Evolutionary conservation across 495 filamentous ascomycete species (phyloP).

Genomic region (Penicillium malachiteum): DNA sequence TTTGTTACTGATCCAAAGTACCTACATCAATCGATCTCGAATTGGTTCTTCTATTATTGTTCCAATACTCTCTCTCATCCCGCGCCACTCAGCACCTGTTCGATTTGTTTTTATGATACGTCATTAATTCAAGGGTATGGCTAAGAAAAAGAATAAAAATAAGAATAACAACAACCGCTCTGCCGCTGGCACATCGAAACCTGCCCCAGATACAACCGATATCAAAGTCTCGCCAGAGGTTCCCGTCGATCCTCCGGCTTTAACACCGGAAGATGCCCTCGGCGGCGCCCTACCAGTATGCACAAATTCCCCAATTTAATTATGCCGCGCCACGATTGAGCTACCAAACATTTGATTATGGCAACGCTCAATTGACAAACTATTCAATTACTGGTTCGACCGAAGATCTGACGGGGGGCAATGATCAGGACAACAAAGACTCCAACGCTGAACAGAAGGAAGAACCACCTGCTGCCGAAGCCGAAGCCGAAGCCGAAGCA

Average conservation of each 20-base stretch:
- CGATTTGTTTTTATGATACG: conserved; percentile 30
- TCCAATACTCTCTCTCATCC: conserved; percentile 26
- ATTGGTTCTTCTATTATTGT: conserved; percentile 31
- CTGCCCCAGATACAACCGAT: conserved; percentile 27
- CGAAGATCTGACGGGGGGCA: conserved; percentile 39
- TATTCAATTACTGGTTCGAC: conserved; percentile 35
- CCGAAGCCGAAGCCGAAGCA: conserved; percentile 6
- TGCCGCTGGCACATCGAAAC: conserved; percentile 26
- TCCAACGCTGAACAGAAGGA: conserved; percentile 26
- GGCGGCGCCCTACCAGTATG: conserved; percentile 39
- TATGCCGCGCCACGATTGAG: conserved; percentile 40
- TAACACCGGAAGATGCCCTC: conserved; percentile 35
- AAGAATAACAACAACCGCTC: conserved; percentile 30
- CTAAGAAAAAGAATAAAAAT: conserved; percentile 39
- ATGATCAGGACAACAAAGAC: conserved; percentile 40
- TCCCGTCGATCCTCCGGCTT: conserved; percentile 29
- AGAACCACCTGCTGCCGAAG: conserved; percentile 19
- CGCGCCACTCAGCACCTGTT: conserved; percentile 23
- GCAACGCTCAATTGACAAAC: conserved; percentile 33
- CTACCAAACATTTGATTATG: conserved; percentile 43
- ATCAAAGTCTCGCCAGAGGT: conserved; percentile 16
- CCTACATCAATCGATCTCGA: conserved; percentile 27
- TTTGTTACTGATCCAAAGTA: conserved; percentile 20
- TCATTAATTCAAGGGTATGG: conserved; percentile 40
- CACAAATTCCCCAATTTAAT: conserved; percentile 37